Evolutionary conservation across 2,329 filamentous ascomycete species (phyloP).

Genomic region (Colletotrichum chrysophilum): DNA sequence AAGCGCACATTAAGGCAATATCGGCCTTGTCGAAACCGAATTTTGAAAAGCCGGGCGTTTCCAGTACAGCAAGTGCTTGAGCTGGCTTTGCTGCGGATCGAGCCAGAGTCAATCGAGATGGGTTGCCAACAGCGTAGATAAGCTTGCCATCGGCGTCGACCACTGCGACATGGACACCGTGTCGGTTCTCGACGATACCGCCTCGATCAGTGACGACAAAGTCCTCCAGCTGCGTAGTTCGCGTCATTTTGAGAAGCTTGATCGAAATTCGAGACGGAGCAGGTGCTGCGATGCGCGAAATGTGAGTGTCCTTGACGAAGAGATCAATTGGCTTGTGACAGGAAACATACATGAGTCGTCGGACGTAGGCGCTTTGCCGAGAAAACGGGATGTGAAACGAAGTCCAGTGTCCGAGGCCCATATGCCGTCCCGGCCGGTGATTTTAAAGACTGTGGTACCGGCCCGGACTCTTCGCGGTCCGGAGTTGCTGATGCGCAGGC

Average conservation of each 20-base stretch:
- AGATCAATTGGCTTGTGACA: not conserved
- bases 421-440: not conserved
- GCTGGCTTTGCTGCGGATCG: constrained; percentile 52
- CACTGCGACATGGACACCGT: constrained; percentile 47
- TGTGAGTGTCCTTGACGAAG: not conserved
- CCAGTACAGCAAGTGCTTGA: constrained; percentile 48
- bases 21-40: constrained; percentile 44
- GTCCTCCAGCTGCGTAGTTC: constrained; percentile 24
- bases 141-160: constrained; percentile 41
- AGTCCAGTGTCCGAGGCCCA: not conserved
- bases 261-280: not conserved
- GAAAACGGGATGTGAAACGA: not conserved
- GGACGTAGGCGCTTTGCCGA: not conserved
- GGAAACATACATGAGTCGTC: not conserved
- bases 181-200: constrained; percentile 47
- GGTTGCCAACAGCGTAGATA: constrained; percentile 44
- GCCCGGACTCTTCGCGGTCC: not conserved
- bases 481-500: not conserved
- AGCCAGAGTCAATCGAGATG: constrained; percentile 43
- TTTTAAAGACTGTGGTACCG: not conserved
- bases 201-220: constrained; percentile 41
- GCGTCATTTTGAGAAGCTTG: not conserved
- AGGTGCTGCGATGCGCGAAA: not conserved
- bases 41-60: constrained; percentile 42
- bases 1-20: constrained; percentile 51